Conservation (phyloP, 1,284 basidiomycete species). For the Ceratobasidium sp. region DNA sequence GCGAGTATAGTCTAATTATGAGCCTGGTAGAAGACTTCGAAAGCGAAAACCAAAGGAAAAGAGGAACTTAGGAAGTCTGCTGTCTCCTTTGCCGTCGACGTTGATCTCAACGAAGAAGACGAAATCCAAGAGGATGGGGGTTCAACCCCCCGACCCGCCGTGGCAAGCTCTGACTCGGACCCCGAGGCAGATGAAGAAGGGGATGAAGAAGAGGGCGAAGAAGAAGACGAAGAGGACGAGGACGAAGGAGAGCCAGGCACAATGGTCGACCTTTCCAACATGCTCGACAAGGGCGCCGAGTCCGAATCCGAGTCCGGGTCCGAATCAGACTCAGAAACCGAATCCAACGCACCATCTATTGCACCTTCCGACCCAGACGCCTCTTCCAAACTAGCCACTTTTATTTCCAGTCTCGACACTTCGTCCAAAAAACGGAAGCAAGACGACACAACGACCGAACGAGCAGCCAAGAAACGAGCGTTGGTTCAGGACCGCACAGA, state of each 20-base stretch:
- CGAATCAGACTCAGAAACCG: constrained; percentile 39
- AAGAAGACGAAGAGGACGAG: constrained; percentile 47
- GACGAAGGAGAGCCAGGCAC: constrained; percentile 49
- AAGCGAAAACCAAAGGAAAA: constrained; percentile 47
- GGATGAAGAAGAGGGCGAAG: constrained; percentile 47
- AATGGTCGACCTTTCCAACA: constrained; percentile 75
- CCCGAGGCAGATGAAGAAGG: neutral
- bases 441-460: constrained; percentile 53
- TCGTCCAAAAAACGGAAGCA: constrained; percentile 79
- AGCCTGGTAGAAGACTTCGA: constrained; percentile 47
- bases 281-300: constrained; percentile 66
- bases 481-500: constrained; percentile 78
- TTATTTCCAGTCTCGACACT: constrained; percentile 77
- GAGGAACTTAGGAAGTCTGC: constrained; percentile 45
- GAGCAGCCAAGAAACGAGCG: constrained; percentile 65
- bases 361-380: constrained; percentile 68
- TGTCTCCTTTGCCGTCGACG: constrained; percentile 63
- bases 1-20: constrained; percentile 26
- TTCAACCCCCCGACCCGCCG: neutral
- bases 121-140: constrained; percentile 52
- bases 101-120: constrained; percentile 76
- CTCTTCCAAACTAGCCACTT: constrained; percentile 75
- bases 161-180: constrained; percentile 50
- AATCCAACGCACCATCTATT: constrained; percentile 63
- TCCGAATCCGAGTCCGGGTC: constrained; percentile 45